A percentile compares a stretch with the other conserved stretches of the same genome.
Evolutionary conservation across 495 filamentous ascomycete genomes (phyloP).

Genomic region (Jackrogersella minutella): DNA sequence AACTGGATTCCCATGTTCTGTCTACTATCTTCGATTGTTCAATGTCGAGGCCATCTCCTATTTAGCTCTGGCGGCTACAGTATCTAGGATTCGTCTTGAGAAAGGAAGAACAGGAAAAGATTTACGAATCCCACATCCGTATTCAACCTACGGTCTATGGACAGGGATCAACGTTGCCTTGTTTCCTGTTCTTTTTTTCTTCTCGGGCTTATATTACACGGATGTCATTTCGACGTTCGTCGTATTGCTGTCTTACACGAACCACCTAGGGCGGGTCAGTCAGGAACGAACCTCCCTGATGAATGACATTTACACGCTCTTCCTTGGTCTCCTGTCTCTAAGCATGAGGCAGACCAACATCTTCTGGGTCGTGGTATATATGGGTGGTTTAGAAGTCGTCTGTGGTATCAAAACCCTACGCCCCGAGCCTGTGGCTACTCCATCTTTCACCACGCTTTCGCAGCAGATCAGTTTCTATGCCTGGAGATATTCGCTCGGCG

Average conservation of each 20-base stretch:
- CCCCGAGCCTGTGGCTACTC: conserved; percentile 37
- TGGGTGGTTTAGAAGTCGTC: conserved; percentile 77
- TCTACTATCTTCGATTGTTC: conserved; percentile 57
- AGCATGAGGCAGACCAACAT: conserved; percentile 93
- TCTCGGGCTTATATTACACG: conserved; percentile 92
- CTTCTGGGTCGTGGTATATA: conserved; percentile 90
- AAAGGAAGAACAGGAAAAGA: not conserved
- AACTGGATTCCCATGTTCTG: conserved; percentile 49
- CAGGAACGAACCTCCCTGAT: conserved; percentile 32
- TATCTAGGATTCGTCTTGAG: conserved; percentile 29
- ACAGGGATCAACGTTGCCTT: conserved; percentile 81
- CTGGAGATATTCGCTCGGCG: conserved; percentile 55
- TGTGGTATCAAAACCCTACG: conserved; percentile 53
- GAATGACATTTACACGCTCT: conserved; percentile 55
- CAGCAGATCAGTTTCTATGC: conserved; percentile 44
- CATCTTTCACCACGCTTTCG: conserved; percentile 28
- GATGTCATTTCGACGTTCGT: conserved; percentile 76
- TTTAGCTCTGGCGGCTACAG: conserved; percentile 19
- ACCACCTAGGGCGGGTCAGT: conserved; percentile 59
- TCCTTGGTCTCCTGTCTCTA: conserved; percentile 68
- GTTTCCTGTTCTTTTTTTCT: conserved; percentile 94
- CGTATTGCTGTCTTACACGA: conserved; percentile 71
- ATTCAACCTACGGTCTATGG: conserved; percentile 56
- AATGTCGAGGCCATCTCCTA: conserved; percentile 58
- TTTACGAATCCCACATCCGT: not conserved